These are phyloP conservation scores for Filosporella fistucella DNA, from an alignment of 495 filamentous ascomycete species.

Conservation along the genomic window DNA sequence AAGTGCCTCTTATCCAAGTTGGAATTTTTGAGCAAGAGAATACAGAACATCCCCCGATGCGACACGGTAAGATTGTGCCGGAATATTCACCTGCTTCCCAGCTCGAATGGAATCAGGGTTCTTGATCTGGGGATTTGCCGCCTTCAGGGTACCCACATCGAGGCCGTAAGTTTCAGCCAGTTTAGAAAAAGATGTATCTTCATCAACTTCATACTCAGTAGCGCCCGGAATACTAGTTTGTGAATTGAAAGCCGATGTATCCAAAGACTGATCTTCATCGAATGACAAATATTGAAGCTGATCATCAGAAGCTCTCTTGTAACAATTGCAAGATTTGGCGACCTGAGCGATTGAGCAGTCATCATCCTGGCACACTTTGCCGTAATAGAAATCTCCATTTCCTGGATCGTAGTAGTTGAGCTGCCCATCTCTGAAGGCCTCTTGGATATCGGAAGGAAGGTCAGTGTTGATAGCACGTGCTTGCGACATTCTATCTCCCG, in stretches of 20 bases:
- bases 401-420: slow-evolving; percentile 4
- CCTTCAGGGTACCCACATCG: neutral
- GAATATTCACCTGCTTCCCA: neutral
- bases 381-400: slow-evolving; percentile 1
- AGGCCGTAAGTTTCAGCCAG: slow-evolving; percentile 1
- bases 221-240: neutral
- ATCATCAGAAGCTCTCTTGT: neutral
- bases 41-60: neutral
- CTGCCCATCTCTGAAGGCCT: neutral
- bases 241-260: neutral
- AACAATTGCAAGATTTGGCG: slow-evolving; percentile 3
- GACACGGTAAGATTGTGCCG: slow-evolving; percentile 3
- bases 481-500: neutral
- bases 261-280: neutral
- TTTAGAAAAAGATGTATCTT: neutral
- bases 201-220: neutral
- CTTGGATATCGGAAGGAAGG: neutral
- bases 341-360: slow-evolving; percentile 1
- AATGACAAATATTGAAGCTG: slow-evolving; percentile 2
- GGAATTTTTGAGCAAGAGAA: neutral
- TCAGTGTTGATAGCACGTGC: slow-evolving; percentile 1
- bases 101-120: neutral
- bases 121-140: neutral
- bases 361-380: neutral
- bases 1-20: neutral